Percentiles rank a stretch among this genome's conserved stretches.
Conservation (phyloP, 2,329 filamentous ascomycete species). For the Monilinia fructigena region DNA sequence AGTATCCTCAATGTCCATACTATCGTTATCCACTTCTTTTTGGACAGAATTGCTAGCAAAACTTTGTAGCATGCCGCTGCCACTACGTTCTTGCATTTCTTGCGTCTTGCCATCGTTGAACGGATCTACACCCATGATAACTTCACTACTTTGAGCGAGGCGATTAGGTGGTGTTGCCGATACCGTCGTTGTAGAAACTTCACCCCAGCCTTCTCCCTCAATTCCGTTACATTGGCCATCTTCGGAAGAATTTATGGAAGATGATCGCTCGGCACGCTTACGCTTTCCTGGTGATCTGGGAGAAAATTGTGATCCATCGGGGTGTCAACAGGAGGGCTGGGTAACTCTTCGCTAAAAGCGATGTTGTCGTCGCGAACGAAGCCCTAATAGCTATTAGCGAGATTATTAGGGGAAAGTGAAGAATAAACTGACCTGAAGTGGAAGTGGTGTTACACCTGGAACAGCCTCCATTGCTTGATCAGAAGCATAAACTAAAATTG, state of each 20-base stretch:
- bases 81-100: constrained; percentile 39
- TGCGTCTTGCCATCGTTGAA: constrained; percentile 21
- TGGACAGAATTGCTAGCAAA: constrained; percentile 18
- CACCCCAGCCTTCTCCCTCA: not conserved
- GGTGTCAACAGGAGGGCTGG: constrained; percentile 22
- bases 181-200: not conserved
- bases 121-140: constrained; percentile 35
- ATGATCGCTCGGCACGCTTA: constrained; percentile 33
- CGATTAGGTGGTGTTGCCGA: constrained; percentile 5
- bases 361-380: constrained; percentile 55
- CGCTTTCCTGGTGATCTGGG: constrained; percentile 33
- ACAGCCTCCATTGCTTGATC: constrained; percentile 46
- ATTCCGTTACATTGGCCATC: constrained; percentile 13
- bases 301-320: constrained; percentile 12
- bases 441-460: constrained; percentile 41
- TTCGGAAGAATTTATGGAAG: constrained; percentile 18
- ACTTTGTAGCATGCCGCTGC: constrained; percentile 31
- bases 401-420: not conserved
- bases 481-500: constrained; percentile 54
- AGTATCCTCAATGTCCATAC: constrained; percentile 39
- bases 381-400: constrained; percentile 40
- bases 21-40: constrained; percentile 35
- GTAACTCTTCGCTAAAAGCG: constrained; percentile 52
- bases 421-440: constrained; percentile 41
- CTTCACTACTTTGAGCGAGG: not conserved